Evolutionary conservation across 768 basidiomycete genomes (phyloP).

Genomic region (Boletus subcaerulescens): DNA sequence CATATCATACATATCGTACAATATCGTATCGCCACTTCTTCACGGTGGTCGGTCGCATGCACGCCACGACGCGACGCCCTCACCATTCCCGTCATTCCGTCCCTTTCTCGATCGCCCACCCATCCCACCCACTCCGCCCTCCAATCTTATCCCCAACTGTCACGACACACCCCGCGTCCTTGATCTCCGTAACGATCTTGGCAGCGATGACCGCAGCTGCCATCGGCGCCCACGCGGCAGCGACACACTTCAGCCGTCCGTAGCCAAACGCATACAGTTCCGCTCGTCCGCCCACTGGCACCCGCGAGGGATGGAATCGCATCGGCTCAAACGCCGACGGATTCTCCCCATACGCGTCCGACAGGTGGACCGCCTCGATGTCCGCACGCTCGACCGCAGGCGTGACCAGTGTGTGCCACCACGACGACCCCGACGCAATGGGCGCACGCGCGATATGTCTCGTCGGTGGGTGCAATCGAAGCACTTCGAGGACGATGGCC

Average conservation of each 20-base stretch:
- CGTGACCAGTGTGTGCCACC: conserved; percentile 11
- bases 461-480: conserved; percentile 30
- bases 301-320: conserved; percentile 34
- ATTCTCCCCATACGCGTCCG: conserved; percentile 24
- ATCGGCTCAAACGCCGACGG: conserved; percentile 46
- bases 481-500: conserved; percentile 26
- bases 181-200: conserved; percentile 37
- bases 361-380: conserved; percentile 18
- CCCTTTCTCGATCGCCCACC: conserved; percentile 32
- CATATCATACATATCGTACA: conserved; percentile 11
- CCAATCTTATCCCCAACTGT: conserved; percentile 27
- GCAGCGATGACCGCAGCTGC: conserved; percentile 50
- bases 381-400: conserved; percentile 24
- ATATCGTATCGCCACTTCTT: too few relatives aligned
- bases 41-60: too few relatives aligned
- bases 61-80: too few relatives aligned
- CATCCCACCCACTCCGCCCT: conserved; percentile 48
- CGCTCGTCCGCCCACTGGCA: conserved; percentile 18
- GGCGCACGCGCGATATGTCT: conserved; percentile 22
- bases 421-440: background rate
- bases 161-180: conserved; percentile 22
- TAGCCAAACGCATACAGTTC: conserved; percentile 46
- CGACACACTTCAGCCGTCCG: conserved; percentile 38
- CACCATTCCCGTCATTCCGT: background rate
- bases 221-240: conserved; percentile 53